Evolutionary conservation across 805 yeast species (phyloP).

Genomic region (Naumovozyma castellii): DNA sequence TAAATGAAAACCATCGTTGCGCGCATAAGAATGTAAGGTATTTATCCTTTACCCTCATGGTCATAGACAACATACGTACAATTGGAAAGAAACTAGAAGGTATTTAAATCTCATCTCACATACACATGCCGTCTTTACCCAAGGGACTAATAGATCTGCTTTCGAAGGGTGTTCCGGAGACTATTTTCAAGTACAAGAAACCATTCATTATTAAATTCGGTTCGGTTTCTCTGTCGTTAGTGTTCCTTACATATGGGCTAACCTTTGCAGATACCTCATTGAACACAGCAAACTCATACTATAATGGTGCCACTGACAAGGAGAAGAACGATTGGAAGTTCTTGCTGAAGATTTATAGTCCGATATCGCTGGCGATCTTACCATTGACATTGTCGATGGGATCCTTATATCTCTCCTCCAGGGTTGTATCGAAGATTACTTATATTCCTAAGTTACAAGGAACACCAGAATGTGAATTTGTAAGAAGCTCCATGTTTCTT

Average conservation of each 20-base stretch:
- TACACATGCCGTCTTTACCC: background rate
- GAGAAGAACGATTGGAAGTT: slow-evolving; percentile 10
- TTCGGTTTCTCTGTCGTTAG: slow-evolving; percentile 17
- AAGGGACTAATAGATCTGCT: slow-evolving; percentile 15
- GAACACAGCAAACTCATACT: slow-evolving; percentile 11
- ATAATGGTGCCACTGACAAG: slow-evolving; percentile 7
- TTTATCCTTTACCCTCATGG: too few relatives aligned
- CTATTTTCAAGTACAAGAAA: slow-evolving; percentile 15
- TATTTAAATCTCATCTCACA: background rate
- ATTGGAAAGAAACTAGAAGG: too few relatives aligned
- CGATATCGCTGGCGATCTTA: slow-evolving; percentile 17
- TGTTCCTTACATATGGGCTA: slow-evolving; percentile 21
- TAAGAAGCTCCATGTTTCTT: slow-evolving; percentile 16
- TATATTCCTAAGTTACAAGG: slow-evolving; percentile 17
- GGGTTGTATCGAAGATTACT: slow-evolving; percentile 21
- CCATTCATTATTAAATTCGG: slow-evolving; percentile 13
- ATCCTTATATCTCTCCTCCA: slow-evolving; percentile 18
- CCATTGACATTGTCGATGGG: slow-evolving; percentile 22
- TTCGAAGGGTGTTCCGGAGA: slow-evolving; percentile 13
- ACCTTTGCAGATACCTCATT: slow-evolving; percentile 24
- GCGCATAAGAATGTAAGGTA: too few relatives aligned
- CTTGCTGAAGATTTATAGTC: slow-evolving; percentile 16
- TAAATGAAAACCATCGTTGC: too few relatives aligned
- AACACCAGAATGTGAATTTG: slow-evolving; percentile 14
- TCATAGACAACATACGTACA: too few relatives aligned